A percentile compares a stretch with the other conserved stretches of the same genome.
Evolutionary conservation across 106 monocot genomes (phyloP).

Genomic region (Iris macrosiphon): DNA sequence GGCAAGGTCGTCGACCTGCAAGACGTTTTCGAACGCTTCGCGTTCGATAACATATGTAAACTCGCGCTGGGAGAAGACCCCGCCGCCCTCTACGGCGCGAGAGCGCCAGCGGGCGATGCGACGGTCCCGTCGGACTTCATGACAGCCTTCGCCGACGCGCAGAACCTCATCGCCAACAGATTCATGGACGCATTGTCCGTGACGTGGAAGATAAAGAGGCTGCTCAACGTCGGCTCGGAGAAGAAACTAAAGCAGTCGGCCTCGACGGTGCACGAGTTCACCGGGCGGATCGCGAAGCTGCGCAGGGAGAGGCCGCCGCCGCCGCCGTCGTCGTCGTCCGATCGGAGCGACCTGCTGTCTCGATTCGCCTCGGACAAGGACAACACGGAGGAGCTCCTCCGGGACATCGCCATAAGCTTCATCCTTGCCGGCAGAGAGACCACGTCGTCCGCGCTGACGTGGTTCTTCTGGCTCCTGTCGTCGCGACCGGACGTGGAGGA

Average conservation of each 20-base stretch:
- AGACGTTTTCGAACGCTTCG: conserved; percentile 23
- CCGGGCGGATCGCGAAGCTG: not conserved
- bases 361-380: not conserved
- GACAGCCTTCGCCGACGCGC: conserved; percentile 40
- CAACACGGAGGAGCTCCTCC: conserved; percentile 12
- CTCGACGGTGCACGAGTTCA: conserved; percentile 15
- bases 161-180: conserved; percentile 19
- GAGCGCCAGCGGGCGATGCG: not conserved
- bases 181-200: conserved; percentile 7
- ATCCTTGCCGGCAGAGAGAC: conserved; percentile 33
- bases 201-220: conserved; percentile 41
- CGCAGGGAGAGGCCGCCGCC: not conserved
- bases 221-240: conserved; percentile 23
- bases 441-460: conserved; percentile 32
- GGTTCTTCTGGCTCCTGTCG: conserved; percentile 47
- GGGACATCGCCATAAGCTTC: conserved; percentile 37
- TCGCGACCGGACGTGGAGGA: conserved; percentile 16
- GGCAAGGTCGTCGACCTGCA: conserved; percentile 37
- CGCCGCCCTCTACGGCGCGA: not conserved
- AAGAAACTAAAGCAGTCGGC: conserved; percentile 17
- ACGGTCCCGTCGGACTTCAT: not conserved
- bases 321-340: too few relatives aligned
- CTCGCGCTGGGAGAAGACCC: conserved; percentile 25
- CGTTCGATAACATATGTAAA: conserved; percentile 34
- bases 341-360: conserved; percentile 35